phyloP scores from a whole-genome alignment of 129 eudicot genomes.

The Glebionis coronaria region DNA sequence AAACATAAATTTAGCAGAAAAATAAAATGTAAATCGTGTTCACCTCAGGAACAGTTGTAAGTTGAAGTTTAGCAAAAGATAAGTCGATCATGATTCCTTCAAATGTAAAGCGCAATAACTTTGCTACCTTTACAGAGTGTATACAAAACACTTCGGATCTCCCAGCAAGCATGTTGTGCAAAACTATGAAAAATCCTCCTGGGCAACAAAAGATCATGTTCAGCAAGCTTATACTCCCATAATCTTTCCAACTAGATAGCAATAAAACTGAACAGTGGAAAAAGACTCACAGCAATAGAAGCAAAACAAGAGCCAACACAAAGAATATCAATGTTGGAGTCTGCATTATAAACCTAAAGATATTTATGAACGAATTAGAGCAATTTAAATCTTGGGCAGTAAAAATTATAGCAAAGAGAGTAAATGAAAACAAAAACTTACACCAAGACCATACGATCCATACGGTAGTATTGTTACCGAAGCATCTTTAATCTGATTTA shows the following conservation, averaged over 20 bases:
- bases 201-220: no score
- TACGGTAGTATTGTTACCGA: conserved; percentile 60
- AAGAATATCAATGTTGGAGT: no score
- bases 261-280: not conserved
- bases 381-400: not conserved
- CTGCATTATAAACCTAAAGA: no score
- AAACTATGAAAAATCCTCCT: conserved; percentile 60
- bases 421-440: no score
- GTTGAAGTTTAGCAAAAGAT: no score
- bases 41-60: no score
- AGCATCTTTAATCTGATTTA: conserved; percentile 33
- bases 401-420: conserved; percentile 26
- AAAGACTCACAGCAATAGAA: no score
- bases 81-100: no score
- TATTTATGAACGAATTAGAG: conserved; percentile 8
- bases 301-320: no score
- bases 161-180: conserved; percentile 57
- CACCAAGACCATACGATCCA: no score
- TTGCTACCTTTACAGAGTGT: conserved; percentile 55
- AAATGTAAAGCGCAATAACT: conserved; percentile 53
- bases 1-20: no score
- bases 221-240: conserved; percentile 3
- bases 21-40: no score
- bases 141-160: conserved; percentile 55
- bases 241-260: conserved; percentile 5